These are phyloP conservation scores for Calonectria honghensis DNA, from an alignment of 2,329 filamentous ascomycete genomes.

Conservation along the genomic window DNA sequence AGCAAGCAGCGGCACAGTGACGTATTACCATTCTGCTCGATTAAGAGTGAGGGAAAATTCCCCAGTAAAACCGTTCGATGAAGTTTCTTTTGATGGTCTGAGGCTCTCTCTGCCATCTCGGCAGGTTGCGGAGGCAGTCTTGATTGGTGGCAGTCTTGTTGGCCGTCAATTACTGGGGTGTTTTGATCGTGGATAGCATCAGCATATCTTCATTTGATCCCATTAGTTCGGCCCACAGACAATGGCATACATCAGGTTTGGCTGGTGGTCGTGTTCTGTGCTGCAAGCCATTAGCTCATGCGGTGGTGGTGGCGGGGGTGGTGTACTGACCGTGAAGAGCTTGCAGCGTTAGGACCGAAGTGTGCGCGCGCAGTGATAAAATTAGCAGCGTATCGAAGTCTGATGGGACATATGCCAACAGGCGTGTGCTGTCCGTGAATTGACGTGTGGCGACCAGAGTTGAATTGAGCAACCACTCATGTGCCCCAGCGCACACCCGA, in stretches of 20 bases:
- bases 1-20: slow-evolving; percentile 40
- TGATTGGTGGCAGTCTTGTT: slow-evolving; percentile 10
- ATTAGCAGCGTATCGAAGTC: slow-evolving; percentile 37
- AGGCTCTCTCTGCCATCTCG: slow-evolving; percentile 34
- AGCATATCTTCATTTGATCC: background rate
- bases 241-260: slow-evolving; percentile 13
- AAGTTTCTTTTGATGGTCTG: slow-evolving; percentile 50
- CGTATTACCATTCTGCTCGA: slow-evolving; percentile 32
- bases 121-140: slow-evolving; percentile 29
- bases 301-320: slow-evolving; percentile 7
- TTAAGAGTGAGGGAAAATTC: slow-evolving; percentile 36
- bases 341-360: slow-evolving; percentile 28
- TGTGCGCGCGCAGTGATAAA: slow-evolving; percentile 28
- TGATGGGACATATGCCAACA: slow-evolving; percentile 14
- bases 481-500: slow-evolving; percentile 17
- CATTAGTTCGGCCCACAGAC: slow-evolving; percentile 10
- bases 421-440: slow-evolving; percentile 29
- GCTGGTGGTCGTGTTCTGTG: slow-evolving; percentile 17
- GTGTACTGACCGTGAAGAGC: slow-evolving; percentile 11
- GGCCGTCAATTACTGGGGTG: background rate
- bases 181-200: background rate
- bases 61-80: slow-evolving; percentile 51
- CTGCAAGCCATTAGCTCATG: slow-evolving; percentile 26
- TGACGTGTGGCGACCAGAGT: slow-evolving; percentile 27
- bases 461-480: slow-evolving; percentile 28